Base-by-base conservation (phyloP, 2,329 filamentous ascomycete species). In the Epicoccum nigrum region DNA sequence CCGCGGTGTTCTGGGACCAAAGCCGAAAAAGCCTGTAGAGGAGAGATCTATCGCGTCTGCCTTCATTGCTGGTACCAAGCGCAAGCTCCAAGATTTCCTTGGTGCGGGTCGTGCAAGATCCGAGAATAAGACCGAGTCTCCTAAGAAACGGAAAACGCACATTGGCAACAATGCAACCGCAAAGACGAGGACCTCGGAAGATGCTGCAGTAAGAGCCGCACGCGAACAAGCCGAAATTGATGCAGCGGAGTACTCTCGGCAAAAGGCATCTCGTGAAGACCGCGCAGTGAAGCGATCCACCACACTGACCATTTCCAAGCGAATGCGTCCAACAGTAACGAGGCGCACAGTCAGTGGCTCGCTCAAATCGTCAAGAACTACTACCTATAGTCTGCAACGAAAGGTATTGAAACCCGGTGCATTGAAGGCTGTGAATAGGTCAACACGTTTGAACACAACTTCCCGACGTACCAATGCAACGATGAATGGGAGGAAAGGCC, bases 1-100 rank as follows among this genome's bases (percentile, higher is more conserved):
- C 62, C 81, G 85, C 56, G 86, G 85, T 39, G 79, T 85, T 31
- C 74, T 88, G 28, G 83, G 83, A 11, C 81, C 81, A 8, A 80
- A 77, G 44, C 77, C 79, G 4, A 81, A 81, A 63, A 79, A 82
- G 44, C 76, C 75, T 7, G 54, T 60, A 25, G 67, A 72, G 42
- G 63, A 71, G 27, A 69, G 63, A 43, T 66, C 60, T n/a, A 42
- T 70, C 11, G 54, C 63, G n/a, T 61, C 67, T n/a, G 42, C 61
- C 17, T 28, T 71, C 16, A 52, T 71, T 28, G 55, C 65, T 8
- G 69, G 70, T 19, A 63, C 68, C 4, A 74, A 73, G 56, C 69
- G 70, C 54, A 73, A 72, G 44, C 42, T 72, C 21, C 63, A 67
- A 41, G 61, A 70, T 31, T 47, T 70, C 4, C 57, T 72, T 6